Evolutionary conservation across 2,329 filamentous ascomycete species (phyloP), one percentile per base, ranked within the genome.

Genomic region (Dactylellina sp.): DNA sequence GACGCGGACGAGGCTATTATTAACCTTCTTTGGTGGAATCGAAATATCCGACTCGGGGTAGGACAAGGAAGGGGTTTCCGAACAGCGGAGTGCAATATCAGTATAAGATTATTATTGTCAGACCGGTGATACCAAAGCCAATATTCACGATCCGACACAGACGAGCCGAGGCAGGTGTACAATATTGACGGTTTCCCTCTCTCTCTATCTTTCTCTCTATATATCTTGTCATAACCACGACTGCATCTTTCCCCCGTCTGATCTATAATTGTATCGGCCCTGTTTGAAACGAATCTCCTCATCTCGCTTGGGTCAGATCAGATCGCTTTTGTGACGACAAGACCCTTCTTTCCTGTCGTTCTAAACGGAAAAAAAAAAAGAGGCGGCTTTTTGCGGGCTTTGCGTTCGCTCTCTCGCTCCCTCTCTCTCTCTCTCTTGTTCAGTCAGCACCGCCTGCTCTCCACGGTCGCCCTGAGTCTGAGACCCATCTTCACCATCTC

Each of bases 341-440:
- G 50, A 42, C 35, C 52, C 18, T 53, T 42, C n/a, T n/a, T n/a
- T n/a, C 7, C 20, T 18, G 37, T 40, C 37, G 5, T 12, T 4
- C 3, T 50, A 40, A 49, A 49, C 25, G n/a, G n/a, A 57, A 57
- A 25, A 56, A 44, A 66, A 60, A 70, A 70, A 71, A 71, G 52
- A 71, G 65, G 65, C 56, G 65, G 50, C 52, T 56, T 60, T 60
- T 61, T 61, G 64, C 64, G 64, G 64, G 64, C 64, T 20, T 61
- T 70, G 44, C 25, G 28, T 24, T 20, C 50, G 42, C 61, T 47
- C 28, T 61, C 22, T 46, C 18, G 24, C 42, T 18, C 56, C 28
- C 9, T 12, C 32, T 40, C 5, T 16, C n/a, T 16, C 37, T 40
- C 37, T 12, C 37, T 12, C 37, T 16, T 14, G 44, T 16, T 14